Base-by-base conservation (phyloP, 106 monocot genomes). In the Dactylorhiza incarnata region DNA sequence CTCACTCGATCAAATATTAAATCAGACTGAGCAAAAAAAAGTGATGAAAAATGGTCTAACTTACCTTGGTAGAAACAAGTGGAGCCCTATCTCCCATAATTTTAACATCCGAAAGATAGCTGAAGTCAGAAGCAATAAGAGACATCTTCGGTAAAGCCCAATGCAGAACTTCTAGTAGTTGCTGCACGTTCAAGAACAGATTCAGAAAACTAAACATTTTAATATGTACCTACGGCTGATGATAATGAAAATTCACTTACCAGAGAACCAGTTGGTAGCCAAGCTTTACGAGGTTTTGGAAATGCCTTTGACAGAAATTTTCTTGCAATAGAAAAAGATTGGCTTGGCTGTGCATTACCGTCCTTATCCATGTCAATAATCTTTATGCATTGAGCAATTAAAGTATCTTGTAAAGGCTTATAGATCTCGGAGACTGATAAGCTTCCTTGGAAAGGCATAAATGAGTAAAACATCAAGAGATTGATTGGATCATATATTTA, bases 191-290 rank as follows among this genome's bases (percentile, higher is more conserved):
- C 58, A 78, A 43, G 49, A 58, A 75, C 54, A 78, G 8, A 69
- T 43, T 46, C 47, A 44, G 14, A 48, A 23, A 72, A 49, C 22
- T 52, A 49, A 7, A 7, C 3, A 25, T 37, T 49, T 9, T 71
- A 19, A 73, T 45, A 73, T 0, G 23, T 24, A 22, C 44, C 47
- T 44, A 23, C 11, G 6, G 46, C 65, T 62, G n/a, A 48, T 20
- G 13, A 68, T 58, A 16, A 8, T 15, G 10, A 44, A n/a, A 58
- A 7, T 50, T 65, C 19, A 15, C 73, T 70, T 90, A 99, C 97
- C 94, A 99, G 79, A 68, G 94, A 99, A 44, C 97, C 89, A 25
- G 97, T 99, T 73, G 97, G 97, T 68, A 94, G 67, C 97, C 97
- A 99, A 79, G 83, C 78, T 89, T 81, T 87, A 80, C 71, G 81